Percentiles rank a stretch among this genome's conserved stretches.
Conservation (phyloP, 306 rosid species). For the Potentilla sterilis region DNA sequence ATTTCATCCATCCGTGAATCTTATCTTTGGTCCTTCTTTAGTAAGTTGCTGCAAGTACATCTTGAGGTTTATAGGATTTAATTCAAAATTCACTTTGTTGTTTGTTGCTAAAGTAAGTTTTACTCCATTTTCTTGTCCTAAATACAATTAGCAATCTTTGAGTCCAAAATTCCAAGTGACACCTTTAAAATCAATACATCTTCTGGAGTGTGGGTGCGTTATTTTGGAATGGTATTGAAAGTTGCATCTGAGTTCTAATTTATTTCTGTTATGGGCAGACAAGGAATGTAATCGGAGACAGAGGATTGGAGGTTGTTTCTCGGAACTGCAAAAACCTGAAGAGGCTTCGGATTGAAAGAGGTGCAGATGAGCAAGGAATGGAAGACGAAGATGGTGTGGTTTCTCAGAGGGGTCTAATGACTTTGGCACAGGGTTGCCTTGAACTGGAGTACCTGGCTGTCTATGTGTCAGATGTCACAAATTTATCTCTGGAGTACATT, state of each 20-base stretch:
- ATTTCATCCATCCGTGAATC: not conserved
- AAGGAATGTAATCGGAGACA: constrained; percentile 93
- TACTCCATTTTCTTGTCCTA: not conserved
- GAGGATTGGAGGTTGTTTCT: constrained; percentile 90
- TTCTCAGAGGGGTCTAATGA: constrained; percentile 89
- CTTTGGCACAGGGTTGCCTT: constrained; percentile 83
- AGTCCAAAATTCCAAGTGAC: not conserved
- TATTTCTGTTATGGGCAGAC: constrained; percentile 53
- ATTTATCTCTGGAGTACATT: constrained; percentile 62
- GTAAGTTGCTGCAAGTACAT: not conserved
- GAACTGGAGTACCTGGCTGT: constrained; percentile 86
- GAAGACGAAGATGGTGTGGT: constrained; percentile 89
- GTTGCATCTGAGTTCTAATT: constrained; percentile 10
- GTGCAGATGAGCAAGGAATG: constrained; percentile 87
- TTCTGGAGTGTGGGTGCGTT: constrained; percentile 8
- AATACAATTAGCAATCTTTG: not conserved
- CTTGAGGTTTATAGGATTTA: not conserved
- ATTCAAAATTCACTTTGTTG: not conserved
- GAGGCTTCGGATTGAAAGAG: constrained; percentile 89
- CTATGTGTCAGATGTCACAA: constrained; percentile 86
- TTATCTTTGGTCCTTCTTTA: not conserved
- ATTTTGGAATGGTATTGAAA: constrained; percentile 14
- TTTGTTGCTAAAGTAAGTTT: not conserved
- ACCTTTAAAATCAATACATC: not conserved
- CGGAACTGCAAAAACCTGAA: constrained; percentile 65